Evolutionary conservation across 495 filamentous ascomycete species (phyloP), one percentile per base, ranked within the genome.

Genomic region (Xylaria flabelliformis): DNA sequence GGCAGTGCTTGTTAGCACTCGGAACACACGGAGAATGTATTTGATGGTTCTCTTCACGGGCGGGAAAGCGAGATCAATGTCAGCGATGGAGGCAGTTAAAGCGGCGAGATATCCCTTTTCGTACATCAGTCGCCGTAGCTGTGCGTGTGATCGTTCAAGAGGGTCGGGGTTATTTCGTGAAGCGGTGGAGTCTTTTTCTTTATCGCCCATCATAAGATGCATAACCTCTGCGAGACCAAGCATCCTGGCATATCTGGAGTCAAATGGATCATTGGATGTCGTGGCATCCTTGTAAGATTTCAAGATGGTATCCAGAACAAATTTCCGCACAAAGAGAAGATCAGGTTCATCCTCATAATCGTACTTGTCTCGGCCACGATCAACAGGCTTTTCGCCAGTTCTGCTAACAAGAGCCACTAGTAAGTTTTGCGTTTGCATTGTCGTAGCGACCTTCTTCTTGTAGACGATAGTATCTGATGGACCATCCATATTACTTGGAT

Each of bases 11-110:
- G 95, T 97, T 15, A 99, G 86, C 50, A 90, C 89, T 74, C 94
- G 93, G 5, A 99, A 86, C 4, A 97, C 94, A 36, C 93, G 90
- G 34, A 99, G 85, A 66, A 99, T 97, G 79, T 97, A 95, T 82
- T 98, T 99, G 75, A 99, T 93, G 19, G 94, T 94, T 15, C 93
- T 90, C 82, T 97, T 96, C 24, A 96, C 94, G 42, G 91, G 90
- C 3, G 96, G 96, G 82, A 95, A 97, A 73, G 97, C 97, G 65
- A 98, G 88, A 77, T 99, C 96, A 68, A 99, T 91, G 74, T 99
- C 96, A 15, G 96, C 94, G 74, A 98, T 92, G 10, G 97, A 97
- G n/a, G 89, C 86, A 4, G 95, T 97, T 51, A 99, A 82, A 6
- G 94, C 89, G 32, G 90, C 84, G 66, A 98, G 93, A 80, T 96